A percentile compares a stretch with the other conserved stretches of the same genome.
Conservation (phyloP, 345 rosid species). For the Hibiscus syriacus region DNA sequence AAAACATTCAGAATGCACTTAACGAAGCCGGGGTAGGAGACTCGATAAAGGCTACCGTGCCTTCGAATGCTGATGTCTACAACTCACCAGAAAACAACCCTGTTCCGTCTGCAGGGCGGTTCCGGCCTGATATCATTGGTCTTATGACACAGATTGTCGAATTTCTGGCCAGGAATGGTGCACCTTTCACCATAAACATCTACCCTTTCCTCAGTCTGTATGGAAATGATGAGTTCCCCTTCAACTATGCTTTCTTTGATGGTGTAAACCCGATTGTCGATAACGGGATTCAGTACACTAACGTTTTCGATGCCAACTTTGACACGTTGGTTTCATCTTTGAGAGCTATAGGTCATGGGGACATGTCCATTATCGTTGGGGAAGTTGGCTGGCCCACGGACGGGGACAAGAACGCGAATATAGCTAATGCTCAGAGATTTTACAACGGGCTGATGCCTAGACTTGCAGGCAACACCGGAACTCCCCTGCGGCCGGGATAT, state of each 20-base stretch:
- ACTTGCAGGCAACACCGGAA: slow-evolving; percentile 52
- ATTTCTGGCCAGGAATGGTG: slow-evolving; percentile 52
- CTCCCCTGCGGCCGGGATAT: slow-evolving; percentile 59
- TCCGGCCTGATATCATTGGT: slow-evolving; percentile 49
- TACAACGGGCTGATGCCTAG: slow-evolving; percentile 60
- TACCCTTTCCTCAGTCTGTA: slow-evolving; percentile 89
- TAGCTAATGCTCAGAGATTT: slow-evolving; percentile 52
- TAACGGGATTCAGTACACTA: slow-evolving; percentile 52
- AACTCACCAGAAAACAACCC: slow-evolving; percentile 46
- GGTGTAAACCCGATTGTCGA: slow-evolving; percentile 52
- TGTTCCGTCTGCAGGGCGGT: slow-evolving; percentile 71
- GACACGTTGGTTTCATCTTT: slow-evolving; percentile 75
- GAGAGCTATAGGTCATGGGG: slow-evolving; percentile 46
- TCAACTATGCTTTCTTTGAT: slow-evolving; percentile 80
- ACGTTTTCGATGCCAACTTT: slow-evolving; percentile 84
- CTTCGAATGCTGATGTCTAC: slow-evolving; percentile 82
- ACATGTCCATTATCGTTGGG: slow-evolving; percentile 58
- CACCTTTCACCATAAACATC: slow-evolving; percentile 86
- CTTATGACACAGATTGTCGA: slow-evolving; percentile 60
- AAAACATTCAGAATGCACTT: slow-evolving; percentile 81
- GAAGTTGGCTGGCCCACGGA: slow-evolving; percentile 97
- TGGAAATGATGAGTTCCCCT: slow-evolving; percentile 65
- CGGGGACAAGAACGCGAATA: slow-evolving; percentile 74
- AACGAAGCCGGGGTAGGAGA: slow-evolving; percentile 68
- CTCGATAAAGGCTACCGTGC: slow-evolving; percentile 75